phyloP scores from a whole-genome alignment of 2,329 filamentous ascomycete species.

The Penicillium sp. region DNA sequence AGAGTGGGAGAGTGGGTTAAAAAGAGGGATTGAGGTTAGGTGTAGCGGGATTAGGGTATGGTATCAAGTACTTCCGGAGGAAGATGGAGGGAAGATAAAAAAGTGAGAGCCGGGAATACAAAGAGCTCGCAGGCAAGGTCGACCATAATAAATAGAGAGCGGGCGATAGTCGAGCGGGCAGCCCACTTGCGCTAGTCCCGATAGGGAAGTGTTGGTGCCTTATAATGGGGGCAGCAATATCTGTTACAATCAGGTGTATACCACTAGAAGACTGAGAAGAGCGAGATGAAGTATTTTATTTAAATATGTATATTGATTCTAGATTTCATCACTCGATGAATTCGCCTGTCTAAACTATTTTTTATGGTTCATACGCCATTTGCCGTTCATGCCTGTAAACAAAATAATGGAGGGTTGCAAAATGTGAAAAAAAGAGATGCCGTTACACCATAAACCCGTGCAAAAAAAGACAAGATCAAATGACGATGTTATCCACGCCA shows the following conservation, averaged over 20 bases:
- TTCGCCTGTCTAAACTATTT: conserved; percentile 7
- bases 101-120: conserved; percentile 9
- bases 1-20: conserved; percentile 11
- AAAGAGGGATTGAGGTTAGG: conserved; percentile 1
- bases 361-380: conserved; percentile 21
- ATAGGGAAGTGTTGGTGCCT: conserved; percentile 12
- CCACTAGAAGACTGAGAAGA: too few relatives aligned
- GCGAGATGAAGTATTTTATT: too few relatives aligned
- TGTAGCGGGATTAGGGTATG: too few relatives aligned
- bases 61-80: too few relatives aligned
- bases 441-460: neutral
- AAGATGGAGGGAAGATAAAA: conserved; percentile 6
- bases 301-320: neutral
- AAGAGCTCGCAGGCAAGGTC: conserved; percentile 18
- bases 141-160: conserved; percentile 24
- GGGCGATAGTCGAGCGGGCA: conserved; percentile 22
- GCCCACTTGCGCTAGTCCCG: conserved; percentile 23
- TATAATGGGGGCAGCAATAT: neutral
- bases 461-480: conserved; percentile 8
- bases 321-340: conserved; percentile 9
- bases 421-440: neutral
- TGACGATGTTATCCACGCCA: conserved; percentile 18
- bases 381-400: conserved; percentile 2
- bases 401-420: conserved; percentile 2
- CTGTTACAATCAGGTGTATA: neutral